Conservation (phyloP, 495 filamentous ascomycete species). For the Aspergillus egyptiacus region DNA sequence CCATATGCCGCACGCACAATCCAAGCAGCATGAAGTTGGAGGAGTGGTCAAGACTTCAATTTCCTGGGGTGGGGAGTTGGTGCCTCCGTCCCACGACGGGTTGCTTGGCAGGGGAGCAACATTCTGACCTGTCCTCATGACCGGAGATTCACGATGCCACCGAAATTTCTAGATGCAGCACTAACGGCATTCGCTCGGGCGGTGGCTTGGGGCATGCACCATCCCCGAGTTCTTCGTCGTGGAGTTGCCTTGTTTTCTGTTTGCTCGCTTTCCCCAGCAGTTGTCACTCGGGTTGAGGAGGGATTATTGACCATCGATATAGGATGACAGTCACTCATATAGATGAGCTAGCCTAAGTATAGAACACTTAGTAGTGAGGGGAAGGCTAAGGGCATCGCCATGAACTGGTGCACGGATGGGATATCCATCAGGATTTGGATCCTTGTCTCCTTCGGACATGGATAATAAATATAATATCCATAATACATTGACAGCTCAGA, state of each 20-base stretch:
- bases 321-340: background rate
- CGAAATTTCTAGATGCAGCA: slow-evolving; percentile 26
- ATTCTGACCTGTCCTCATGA: slow-evolving; percentile 8
- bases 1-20: no score
- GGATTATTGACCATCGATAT: background rate
- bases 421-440: no score
- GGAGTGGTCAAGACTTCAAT: background rate
- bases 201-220: background rate
- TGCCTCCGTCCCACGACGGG: slow-evolving; percentile 19
- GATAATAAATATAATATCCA: no score
- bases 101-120: slow-evolving; percentile 21
- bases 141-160: slow-evolving; percentile 6
- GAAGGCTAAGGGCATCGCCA: background rate
- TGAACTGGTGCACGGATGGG: no score
- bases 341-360: background rate
- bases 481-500: no score
- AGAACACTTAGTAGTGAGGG: background rate
- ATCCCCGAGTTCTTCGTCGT: background rate
- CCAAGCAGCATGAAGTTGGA: background rate
- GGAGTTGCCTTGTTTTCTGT: slow-evolving; percentile 8
- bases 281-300: background rate
- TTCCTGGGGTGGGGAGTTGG: slow-evolving; percentile 5
- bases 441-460: no score
- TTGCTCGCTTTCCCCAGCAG: slow-evolving; percentile 4
- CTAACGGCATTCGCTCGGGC: slow-evolving; percentile 18